phyloP scores from a whole-genome alignment of 2,329 filamentous ascomycete species.

The Trichoderma koningii region DNA sequence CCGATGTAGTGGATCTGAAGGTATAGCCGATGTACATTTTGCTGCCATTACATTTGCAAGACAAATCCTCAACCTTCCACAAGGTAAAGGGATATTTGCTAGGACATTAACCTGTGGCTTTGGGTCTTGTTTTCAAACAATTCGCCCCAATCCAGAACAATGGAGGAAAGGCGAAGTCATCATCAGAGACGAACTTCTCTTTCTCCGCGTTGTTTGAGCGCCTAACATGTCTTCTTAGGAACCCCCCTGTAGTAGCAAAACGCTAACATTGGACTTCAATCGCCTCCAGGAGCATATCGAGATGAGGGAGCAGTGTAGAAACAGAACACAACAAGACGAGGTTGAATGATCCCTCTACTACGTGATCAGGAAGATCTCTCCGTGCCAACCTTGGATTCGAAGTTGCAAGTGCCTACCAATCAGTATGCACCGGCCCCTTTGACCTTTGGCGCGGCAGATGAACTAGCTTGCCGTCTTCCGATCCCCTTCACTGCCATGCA shows the following conservation, averaged over 20 bases:
- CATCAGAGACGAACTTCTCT: too few relatives aligned
- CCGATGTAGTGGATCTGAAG: background rate
- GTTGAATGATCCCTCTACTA: background rate
- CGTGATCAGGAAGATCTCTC: background rate
- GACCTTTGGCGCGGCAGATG: slow-evolving; percentile 2
- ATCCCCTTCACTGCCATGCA: background rate
- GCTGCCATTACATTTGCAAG: background rate
- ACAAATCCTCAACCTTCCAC: too few relatives aligned
- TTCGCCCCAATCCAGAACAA: too few relatives aligned
- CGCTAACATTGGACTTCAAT: too few relatives aligned
- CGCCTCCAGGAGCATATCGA: background rate
- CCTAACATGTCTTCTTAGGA: too few relatives aligned
- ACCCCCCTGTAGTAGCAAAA: too few relatives aligned
- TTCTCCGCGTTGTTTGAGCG: too few relatives aligned
- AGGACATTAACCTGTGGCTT: too few relatives aligned
- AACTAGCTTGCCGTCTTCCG: slow-evolving; percentile 21
- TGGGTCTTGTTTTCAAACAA: too few relatives aligned
- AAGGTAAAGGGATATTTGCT: too few relatives aligned
- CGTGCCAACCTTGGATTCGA: too few relatives aligned
- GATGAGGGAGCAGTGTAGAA: background rate
- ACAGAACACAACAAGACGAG: background rate
- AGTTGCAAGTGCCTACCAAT: background rate
- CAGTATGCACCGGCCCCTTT: slow-evolving; percentile 4
- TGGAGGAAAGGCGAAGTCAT: too few relatives aligned
- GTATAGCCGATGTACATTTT: background rate